Evolutionary conservation across 1,284 basidiomycete genomes (phyloP).

Genomic region (Malassezia sympodialis): DNA sequence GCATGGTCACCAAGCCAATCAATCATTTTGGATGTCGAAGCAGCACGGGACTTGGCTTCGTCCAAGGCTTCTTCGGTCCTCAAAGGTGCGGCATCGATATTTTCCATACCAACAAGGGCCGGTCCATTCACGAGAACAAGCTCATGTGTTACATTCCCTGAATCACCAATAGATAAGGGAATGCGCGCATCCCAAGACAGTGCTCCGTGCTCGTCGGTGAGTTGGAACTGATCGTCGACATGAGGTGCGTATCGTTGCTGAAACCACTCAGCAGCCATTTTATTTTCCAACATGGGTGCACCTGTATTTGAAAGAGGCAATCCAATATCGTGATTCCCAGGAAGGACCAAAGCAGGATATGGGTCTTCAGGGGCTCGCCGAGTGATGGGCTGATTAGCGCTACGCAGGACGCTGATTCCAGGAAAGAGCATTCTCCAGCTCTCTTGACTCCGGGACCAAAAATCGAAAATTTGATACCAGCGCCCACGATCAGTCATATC

Average conservation of each 20-base stretch:
- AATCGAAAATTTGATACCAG: neutral
- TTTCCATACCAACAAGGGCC: conserved; percentile 35
- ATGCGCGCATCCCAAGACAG: conserved; percentile 28
- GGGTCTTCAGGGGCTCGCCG: neutral
- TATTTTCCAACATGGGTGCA: neutral
- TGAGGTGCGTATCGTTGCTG: conserved; percentile 16
- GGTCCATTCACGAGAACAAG: conserved; percentile 28
- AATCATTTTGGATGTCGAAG: conserved; percentile 25
- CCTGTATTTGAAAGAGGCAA: conserved; percentile 16
- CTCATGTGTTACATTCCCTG: conserved; percentile 20
- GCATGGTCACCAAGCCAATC: conserved; percentile 9
- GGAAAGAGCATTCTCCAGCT: neutral
- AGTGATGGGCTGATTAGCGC: neutral
- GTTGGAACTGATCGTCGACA: conserved; percentile 16
- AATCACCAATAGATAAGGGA: conserved; percentile 15
- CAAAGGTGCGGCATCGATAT: conserved; percentile 9
- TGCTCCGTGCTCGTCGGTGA: conserved; percentile 16
- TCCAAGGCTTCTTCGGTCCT: neutral
- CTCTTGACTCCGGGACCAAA: neutral
- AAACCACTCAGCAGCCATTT: conserved; percentile 13
- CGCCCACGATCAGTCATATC: conserved; percentile 14
- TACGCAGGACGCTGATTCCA: neutral
- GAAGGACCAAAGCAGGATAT: conserved; percentile 1
- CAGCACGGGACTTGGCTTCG: conserved; percentile 20
- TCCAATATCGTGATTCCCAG: conserved; percentile 38